A percentile compares a stretch with the other conserved stretches of the same genome.
Evolutionary conservation across 2,329 filamentous ascomycete species (phyloP).

Genomic region (Leptographium lundbergii): DNA sequence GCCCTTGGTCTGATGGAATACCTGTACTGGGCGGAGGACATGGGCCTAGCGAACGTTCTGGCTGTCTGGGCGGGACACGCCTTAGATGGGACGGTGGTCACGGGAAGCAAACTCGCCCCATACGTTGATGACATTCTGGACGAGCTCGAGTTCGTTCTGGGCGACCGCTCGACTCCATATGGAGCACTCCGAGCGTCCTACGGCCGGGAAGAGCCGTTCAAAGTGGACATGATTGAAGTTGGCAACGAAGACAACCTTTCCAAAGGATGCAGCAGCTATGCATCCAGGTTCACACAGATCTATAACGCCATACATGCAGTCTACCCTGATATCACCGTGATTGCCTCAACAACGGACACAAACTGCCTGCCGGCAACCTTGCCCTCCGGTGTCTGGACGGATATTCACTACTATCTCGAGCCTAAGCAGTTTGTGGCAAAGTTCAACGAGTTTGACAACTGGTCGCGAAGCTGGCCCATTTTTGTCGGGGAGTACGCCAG

Average conservation of each 20-base stretch:
- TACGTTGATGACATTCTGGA: constrained; percentile 49
- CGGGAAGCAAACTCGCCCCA: constrained; percentile 36
- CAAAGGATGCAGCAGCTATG: constrained; percentile 34
- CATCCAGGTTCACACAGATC: constrained; percentile 46
- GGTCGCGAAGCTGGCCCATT: constrained; percentile 8
- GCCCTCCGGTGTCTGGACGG: constrained; percentile 12
- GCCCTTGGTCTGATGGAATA: constrained; percentile 52
- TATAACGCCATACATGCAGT: constrained; percentile 37
- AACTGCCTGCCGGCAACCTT: constrained; percentile 11
- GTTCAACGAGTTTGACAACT: constrained; percentile 38
- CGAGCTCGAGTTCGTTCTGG: constrained; percentile 51
- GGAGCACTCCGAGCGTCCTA: constrained; percentile 44
- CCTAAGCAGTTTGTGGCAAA: constrained; percentile 35
- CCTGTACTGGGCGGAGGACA: constrained; percentile 46
- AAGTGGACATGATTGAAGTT: constrained; percentile 48
- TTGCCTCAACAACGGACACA: constrained; percentile 21
- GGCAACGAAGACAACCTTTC: constrained; percentile 56
- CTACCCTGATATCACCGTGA: constrained; percentile 16
- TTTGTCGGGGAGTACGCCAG: constrained; percentile 1
- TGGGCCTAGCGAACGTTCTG: constrained; percentile 35
- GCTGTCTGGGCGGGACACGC: constrained; percentile 45
- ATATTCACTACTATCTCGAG: constrained; percentile 27
- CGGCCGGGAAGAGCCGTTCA: constrained; percentile 49
- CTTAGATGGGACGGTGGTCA: constrained; percentile 37
- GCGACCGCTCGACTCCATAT: constrained; percentile 38